Evolutionary conservation across 768 basidiomycete species (phyloP).

Genomic region (Mycena metata): DNA sequence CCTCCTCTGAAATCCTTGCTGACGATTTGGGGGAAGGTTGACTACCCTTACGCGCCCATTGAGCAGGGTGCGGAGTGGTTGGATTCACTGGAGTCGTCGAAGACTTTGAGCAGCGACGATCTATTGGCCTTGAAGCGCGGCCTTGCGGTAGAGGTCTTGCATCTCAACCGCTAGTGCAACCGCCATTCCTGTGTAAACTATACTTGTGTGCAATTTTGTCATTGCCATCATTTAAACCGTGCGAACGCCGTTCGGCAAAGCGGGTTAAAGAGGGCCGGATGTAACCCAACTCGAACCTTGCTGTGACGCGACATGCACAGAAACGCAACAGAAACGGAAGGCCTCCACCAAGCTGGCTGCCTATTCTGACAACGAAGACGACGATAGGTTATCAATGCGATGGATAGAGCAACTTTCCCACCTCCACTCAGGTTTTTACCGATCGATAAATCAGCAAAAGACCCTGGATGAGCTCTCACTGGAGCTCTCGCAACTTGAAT

Average conservation of each 20-base stretch:
- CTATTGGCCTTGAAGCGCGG: conserved; percentile 30
- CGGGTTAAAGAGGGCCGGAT: too few relatives aligned
- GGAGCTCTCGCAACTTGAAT: conserved; percentile 89
- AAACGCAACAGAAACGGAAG: conserved; percentile 69
- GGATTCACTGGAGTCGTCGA: not conserved
- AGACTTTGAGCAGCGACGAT: conserved; percentile 15
- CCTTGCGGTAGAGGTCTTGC: conserved; percentile 29
- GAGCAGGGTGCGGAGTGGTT: conserved; percentile 26
- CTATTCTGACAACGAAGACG: conserved; percentile 89
- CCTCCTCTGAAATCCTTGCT: conserved; percentile 32
- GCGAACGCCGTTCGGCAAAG: too few relatives aligned
- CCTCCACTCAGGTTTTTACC: conserved; percentile 76
- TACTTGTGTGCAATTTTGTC: too few relatives aligned
- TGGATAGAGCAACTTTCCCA: conserved; percentile 77
- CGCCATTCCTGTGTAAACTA: too few relatives aligned
- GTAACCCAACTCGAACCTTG: too few relatives aligned
- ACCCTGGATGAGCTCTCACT: conserved; percentile 86
- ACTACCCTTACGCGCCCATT: too few relatives aligned
- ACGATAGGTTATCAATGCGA: conserved; percentile 93
- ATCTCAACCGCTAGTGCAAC: conserved; percentile 14
- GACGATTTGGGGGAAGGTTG: not conserved
- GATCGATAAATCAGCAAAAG: conserved; percentile 79
- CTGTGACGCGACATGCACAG: not conserved
- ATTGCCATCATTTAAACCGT: too few relatives aligned
- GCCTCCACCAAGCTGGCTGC: conserved; percentile 70